These are phyloP conservation scores for Lactifluus piperatus DNA, from an alignment of 768 basidiomycete species.

Conservation along the genomic window DNA sequence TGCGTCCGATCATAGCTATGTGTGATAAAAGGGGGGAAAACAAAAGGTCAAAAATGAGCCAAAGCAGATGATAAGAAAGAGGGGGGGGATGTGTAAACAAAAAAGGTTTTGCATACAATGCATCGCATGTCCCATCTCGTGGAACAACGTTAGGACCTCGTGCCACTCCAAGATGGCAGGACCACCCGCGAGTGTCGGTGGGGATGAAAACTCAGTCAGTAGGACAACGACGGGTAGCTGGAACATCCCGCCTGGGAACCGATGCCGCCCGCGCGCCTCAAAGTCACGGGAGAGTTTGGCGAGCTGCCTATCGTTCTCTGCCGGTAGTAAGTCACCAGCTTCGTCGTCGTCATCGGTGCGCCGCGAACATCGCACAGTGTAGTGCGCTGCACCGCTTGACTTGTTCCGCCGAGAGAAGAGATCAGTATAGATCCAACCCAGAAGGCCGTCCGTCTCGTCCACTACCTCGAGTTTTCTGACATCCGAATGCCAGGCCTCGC, in stretches of 20 bases:
- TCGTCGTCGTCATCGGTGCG: constrained; percentile 88
- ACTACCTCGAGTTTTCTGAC: constrained; percentile 91
- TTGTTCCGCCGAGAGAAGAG: constrained; percentile 81
- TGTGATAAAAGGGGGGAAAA: neutral
- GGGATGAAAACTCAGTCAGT: constrained; percentile 74
- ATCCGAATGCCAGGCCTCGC: constrained; percentile 84
- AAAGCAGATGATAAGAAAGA: neutral
- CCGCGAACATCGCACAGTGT: constrained; percentile 92
- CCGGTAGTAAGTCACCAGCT: constrained; percentile 43
- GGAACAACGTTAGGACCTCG: constrained; percentile 90
- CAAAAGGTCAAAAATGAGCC: neutral
- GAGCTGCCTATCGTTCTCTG: constrained; percentile 31
- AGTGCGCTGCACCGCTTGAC: constrained; percentile 89
- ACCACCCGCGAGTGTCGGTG: constrained; percentile 43
- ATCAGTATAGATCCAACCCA: constrained; percentile 95
- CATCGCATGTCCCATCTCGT: constrained; percentile 99
- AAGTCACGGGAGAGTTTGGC: constrained; percentile 47
- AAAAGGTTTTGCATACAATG: constrained; percentile 75
- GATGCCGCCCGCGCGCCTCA: constrained; percentile 52
- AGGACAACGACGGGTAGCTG: constrained; percentile 91
- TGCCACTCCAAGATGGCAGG: constrained; percentile 82
- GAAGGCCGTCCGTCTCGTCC: constrained; percentile 75
- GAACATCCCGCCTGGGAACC: constrained; percentile 56
- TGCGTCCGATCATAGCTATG: constrained; percentile 93
- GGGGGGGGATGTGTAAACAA: neutral